Evolutionary conservation across 768 basidiomycete genomes (phyloP).

Genomic region (Leccinum uliginosum): DNA sequence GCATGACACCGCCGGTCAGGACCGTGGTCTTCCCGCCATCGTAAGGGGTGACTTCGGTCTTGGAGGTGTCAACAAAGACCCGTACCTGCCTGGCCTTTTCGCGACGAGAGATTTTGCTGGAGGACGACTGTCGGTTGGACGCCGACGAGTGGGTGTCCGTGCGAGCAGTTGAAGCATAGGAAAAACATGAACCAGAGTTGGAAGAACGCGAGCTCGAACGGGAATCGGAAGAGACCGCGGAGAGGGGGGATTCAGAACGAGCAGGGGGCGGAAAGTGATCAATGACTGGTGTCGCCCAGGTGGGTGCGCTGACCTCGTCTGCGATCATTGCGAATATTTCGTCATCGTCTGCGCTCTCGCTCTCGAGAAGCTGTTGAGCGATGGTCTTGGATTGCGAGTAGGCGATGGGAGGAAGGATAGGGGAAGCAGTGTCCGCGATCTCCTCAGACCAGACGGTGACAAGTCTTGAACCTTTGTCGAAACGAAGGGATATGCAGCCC

Average conservation of each 20-base stretch:
- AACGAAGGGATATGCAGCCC: conserved; percentile 68
- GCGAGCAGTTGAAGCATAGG: conserved; percentile 58
- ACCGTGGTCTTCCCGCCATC: conserved; percentile 88
- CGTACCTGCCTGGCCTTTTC: conserved; percentile 65
- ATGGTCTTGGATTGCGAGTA: conserved; percentile 49
- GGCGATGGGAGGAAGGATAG: conserved; percentile 16
- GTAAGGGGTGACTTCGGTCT: conserved; percentile 78
- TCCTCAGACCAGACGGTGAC: conserved; percentile 69
- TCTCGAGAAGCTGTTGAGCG: conserved; percentile 69
- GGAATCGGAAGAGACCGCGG: conserved; percentile 49
- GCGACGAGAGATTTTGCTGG: conserved; percentile 57
- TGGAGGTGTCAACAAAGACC: conserved; percentile 70
- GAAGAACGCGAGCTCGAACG: conserved; percentile 59
- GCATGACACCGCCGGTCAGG: conserved; percentile 85
- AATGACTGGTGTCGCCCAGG: conserved; percentile 64
- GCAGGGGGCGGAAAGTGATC: conserved; percentile 51
- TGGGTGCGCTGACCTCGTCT: conserved; percentile 62
- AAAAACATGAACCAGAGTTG: conserved; percentile 70
- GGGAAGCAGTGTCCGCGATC: conserved; percentile 25
- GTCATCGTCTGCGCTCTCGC: conserved; percentile 69
- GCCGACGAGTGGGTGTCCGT: conserved; percentile 44
- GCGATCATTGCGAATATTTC: conserved; percentile 72
- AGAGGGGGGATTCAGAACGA: conserved; percentile 57
- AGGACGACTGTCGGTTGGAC: conserved; percentile 38
- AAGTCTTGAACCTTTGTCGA: conserved; percentile 43